Evolutionary conservation across 495 filamentous ascomycete genomes (phyloP).

Genomic region (Friedmanniomyces simplex): DNA sequence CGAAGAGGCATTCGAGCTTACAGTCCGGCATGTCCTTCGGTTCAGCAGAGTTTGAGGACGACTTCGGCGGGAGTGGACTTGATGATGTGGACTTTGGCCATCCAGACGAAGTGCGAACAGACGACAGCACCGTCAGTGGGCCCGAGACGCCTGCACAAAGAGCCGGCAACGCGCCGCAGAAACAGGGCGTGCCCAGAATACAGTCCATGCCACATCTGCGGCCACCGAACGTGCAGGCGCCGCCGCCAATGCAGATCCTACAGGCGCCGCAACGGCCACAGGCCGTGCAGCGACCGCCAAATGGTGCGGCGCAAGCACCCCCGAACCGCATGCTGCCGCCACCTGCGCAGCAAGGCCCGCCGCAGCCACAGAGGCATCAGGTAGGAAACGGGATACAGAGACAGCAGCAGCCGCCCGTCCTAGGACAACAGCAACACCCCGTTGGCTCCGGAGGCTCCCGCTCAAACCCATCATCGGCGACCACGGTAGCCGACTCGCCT

Average conservation of each 20-base stretch:
- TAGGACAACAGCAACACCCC: neutral
- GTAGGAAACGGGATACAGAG: neutral
- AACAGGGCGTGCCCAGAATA: constrained; percentile 18
- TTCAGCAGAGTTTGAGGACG: constrained; percentile 41
- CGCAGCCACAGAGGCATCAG: neutral
- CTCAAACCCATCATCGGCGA: constrained; percentile 17
- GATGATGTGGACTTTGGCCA: constrained; percentile 30
- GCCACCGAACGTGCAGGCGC: constrained; percentile 19
- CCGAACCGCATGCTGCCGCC: constrained; percentile 6
- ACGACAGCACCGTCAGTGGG: constrained; percentile 12
- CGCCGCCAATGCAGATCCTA: neutral
- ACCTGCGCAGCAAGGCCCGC: constrained; percentile 1
- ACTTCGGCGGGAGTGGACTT: constrained; percentile 54
- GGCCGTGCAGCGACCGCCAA: constrained; percentile 6
- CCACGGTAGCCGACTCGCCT: constrained; percentile 11
- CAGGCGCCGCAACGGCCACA: constrained; percentile 12
- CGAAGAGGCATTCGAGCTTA: constrained; percentile 15
- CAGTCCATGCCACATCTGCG: constrained; percentile 27
- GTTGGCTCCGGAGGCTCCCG: neutral
- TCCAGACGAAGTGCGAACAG: constrained; percentile 17
- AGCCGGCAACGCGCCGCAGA: constrained; percentile 3
- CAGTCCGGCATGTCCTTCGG: constrained; percentile 15
- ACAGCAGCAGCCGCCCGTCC: neutral
- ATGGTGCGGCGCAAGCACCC: neutral
- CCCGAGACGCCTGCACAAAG: constrained; percentile 14